phyloP scores from a whole-genome alignment of 306 rosid genomes.

The Dalbergia cochinchinensis region DNA sequence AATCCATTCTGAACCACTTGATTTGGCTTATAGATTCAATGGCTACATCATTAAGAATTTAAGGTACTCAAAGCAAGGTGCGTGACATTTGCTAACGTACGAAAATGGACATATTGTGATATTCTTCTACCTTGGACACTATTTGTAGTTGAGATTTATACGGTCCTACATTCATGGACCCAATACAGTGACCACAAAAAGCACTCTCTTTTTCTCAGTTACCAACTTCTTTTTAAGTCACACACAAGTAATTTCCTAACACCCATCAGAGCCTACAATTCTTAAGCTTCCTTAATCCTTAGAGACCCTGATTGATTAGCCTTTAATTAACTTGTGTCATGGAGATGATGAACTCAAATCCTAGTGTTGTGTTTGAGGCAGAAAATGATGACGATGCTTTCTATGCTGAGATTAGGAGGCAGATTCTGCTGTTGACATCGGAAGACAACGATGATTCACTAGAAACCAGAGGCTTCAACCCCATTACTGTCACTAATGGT shows the following conservation, averaged over 20 bases:
- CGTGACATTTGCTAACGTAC: slow-evolving; percentile 50
- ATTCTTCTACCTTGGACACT: slow-evolving; percentile 57
- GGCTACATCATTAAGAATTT: slow-evolving; percentile 13
- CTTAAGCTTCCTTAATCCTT: background rate
- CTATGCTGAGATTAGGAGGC: slow-evolving; percentile 73
- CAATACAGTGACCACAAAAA: slow-evolving; percentile 44
- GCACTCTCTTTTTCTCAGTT: background rate
- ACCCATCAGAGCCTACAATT: background rate
- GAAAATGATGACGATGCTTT: slow-evolving; percentile 62
- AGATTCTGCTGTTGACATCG: slow-evolving; percentile 67
- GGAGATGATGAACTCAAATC: slow-evolving; percentile 50
- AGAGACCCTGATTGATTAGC: background rate
- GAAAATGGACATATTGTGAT: slow-evolving; percentile 39
- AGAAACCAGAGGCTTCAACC: slow-evolving; percentile 37
- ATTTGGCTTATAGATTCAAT: slow-evolving; percentile 39
- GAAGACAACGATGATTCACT: slow-evolving; percentile 59
- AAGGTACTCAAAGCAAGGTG: background rate
- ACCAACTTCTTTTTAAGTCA: background rate
- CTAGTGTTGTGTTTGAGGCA: slow-evolving; percentile 46
- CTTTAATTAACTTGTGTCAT: background rate
- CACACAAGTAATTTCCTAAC: slow-evolving; percentile 2
- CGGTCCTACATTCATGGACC: slow-evolving; percentile 37
- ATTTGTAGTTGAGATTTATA: slow-evolving; percentile 29
- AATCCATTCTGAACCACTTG: slow-evolving; percentile 45
- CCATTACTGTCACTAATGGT: slow-evolving; percentile 7